Conservation (phyloP, 73 alveolate species). For the Stentor roeselii region DNA sequence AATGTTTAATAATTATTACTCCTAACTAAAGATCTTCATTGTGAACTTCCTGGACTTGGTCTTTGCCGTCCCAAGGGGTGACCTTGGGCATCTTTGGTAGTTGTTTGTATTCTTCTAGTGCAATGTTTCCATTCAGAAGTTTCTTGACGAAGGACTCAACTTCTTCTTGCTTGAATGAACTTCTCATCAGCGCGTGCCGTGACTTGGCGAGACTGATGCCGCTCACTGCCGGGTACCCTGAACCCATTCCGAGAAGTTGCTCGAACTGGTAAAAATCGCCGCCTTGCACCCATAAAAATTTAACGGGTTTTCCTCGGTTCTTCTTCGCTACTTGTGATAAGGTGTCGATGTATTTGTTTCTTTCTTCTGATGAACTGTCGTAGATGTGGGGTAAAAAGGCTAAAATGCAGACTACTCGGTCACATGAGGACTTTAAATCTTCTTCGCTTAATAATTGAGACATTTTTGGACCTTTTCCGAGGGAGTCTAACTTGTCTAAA, state of each 20-base stretch:
- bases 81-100: neutral
- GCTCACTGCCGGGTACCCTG: slow-evolving; percentile 88
- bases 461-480: neutral
- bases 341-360: slow-evolving; percentile 63
- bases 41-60: neutral
- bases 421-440: slow-evolving; percentile 15
- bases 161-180: slow-evolving; percentile 29
- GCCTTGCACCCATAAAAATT: slow-evolving; percentile 82
- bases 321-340: slow-evolving; percentile 65
- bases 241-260: slow-evolving; percentile 66
- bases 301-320: slow-evolving; percentile 71
- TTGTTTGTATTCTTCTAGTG: slow-evolving; percentile 24
- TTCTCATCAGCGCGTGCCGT: slow-evolving; percentile 33
- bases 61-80: slow-evolving; percentile 20
- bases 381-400: slow-evolving; percentile 82
- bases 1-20: neutral
- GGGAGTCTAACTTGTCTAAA: slow-evolving; percentile 22
- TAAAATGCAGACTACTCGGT: slow-evolving; percentile 58
- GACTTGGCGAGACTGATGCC: slow-evolving; percentile 53
- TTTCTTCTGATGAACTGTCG: slow-evolving; percentile 79
- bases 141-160: slow-evolving; percentile 29
- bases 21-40: neutral
- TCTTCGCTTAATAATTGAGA: slow-evolving; percentile 18
- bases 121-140: slow-evolving; percentile 32
- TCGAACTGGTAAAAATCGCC: slow-evolving; percentile 86